phyloP scores from a whole-genome alignment of 1,284 basidiomycete genomes.

The Lentinula novae-zelandiae region DNA sequence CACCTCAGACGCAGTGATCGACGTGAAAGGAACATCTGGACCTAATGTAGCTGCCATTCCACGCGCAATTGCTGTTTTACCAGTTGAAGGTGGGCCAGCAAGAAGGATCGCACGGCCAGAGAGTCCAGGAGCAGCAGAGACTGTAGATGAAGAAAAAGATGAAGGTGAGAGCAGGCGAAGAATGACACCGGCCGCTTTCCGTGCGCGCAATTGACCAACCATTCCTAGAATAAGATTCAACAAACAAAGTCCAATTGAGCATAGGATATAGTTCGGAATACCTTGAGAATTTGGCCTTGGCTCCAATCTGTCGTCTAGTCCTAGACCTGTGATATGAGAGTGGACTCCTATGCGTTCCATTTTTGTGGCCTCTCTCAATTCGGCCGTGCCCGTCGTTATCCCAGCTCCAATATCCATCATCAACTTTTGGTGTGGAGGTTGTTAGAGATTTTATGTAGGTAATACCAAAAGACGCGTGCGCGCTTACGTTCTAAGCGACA shows the following conservation, averaged over 20 bases:
- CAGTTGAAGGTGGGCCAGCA: conserved; percentile 93
- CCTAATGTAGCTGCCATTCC: conserved; percentile 97
- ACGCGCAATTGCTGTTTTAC: conserved; percentile 97
- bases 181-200: conserved; percentile 96
- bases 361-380: conserved; percentile 87
- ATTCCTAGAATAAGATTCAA: conserved; percentile 37
- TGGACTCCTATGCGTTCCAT: conserved; percentile 99
- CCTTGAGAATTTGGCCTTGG: conserved; percentile 88
- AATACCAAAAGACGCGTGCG: not conserved
- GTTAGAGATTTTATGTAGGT: not conserved
- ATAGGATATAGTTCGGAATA: not conserved
- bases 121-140: conserved; percentile 71
- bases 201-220: conserved; percentile 93
- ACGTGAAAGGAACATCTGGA: conserved; percentile 93
- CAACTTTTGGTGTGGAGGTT: not conserved
- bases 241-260: not conserved
- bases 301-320: conserved; percentile 89
- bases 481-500: not conserved
- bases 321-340: conserved; percentile 95
- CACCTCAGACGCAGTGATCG: conserved; percentile 95
- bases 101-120: conserved; percentile 95
- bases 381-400: conserved; percentile 69
- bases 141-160: not conserved
- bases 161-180: conserved; percentile 80
- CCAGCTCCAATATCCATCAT: conserved; percentile 4